phyloP scores from a whole-genome alignment of 2,329 filamentous ascomycete species.

The Colletotrichum sp. region DNA sequence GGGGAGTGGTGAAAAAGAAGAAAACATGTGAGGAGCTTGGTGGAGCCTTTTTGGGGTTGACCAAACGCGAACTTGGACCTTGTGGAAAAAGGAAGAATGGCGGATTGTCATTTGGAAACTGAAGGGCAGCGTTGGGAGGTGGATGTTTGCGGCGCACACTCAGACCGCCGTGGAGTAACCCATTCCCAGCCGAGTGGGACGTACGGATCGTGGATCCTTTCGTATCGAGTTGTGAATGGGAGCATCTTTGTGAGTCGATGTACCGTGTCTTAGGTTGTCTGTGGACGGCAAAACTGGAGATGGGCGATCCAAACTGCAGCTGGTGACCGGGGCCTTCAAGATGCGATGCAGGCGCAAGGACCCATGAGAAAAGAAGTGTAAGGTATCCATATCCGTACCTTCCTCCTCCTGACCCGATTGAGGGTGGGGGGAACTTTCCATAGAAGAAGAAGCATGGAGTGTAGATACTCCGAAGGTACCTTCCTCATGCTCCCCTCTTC shows the following conservation, averaged over 20 bases:
- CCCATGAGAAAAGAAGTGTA: neutral
- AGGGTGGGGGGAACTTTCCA: neutral
- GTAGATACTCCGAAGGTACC: neutral
- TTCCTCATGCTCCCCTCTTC: neutral
- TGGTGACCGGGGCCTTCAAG: neutral
- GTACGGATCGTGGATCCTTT: neutral
- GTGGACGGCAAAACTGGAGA: neutral
- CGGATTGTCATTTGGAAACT: neutral
- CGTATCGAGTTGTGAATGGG: neutral
- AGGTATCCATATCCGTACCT: neutral
- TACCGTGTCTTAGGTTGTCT: neutral
- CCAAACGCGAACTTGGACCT: neutral
- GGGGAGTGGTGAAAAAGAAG: neutral
- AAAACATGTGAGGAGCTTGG: slow-evolving; percentile 1
- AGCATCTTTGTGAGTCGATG: neutral
- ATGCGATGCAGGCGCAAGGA: neutral
- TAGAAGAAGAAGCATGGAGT: neutral
- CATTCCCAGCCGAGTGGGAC: neutral
- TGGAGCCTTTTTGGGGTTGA: neutral
- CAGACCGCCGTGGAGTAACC: neutral
- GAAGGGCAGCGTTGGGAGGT: neutral
- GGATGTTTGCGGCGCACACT: neutral
- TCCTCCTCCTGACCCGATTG: neutral
- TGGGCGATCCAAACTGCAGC: neutral
- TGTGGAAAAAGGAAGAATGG: slow-evolving; percentile 6